Evolutionary conservation across 2,329 filamentous ascomycete species (phyloP), one percentile per base, ranked within the genome.

Genomic region (Talaromyces sp.): DNA sequence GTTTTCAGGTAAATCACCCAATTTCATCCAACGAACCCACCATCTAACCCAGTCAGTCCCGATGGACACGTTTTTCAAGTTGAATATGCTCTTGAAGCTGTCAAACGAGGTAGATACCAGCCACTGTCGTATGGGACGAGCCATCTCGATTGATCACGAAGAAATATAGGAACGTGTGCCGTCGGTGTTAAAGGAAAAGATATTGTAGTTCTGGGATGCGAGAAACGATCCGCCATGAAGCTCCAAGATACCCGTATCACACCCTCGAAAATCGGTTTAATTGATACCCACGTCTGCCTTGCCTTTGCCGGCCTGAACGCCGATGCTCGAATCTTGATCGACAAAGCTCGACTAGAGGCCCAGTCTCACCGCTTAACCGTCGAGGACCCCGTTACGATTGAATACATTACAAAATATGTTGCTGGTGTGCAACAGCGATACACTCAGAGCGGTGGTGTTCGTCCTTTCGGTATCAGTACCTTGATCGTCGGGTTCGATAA

Each of bases 31-130:
- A 43, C n/a, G 33, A 69, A 52, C 25, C 54, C 37, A 41, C 47
- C 66, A 69, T 72, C 83, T 88, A 79, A 89, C 77, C n/a, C 57
- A 57, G 15, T 65, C 76, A 98, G 94, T 87, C 95, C 95, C 75
- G 95, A 99, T 83, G 95, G 95, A 81, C 95, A 99, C 84, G 95
- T 99, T 75, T 99, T 99, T 84, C 95, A 99, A 82, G 95, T 99
- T 75, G 95, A 99, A 86, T 99, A 99, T 87, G 95, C 95, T 64
- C 90, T 96, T 72, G 95, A 99, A 83, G 95, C 95, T 71, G 95
- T 99, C 72, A 99, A 99, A 86, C 85, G 95, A 92, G 95, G 94
- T 95, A 83, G 19, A 64, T 50, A 49, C 37, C 31, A 22, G 25
- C 52, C 13, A n/a, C 49, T 52, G 8, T 50, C 33, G 33, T 11